These are phyloP conservation scores for Spinellus fusiger DNA, from an alignment of 192 early-diverging fungal species.

Conservation along the genomic window DNA sequence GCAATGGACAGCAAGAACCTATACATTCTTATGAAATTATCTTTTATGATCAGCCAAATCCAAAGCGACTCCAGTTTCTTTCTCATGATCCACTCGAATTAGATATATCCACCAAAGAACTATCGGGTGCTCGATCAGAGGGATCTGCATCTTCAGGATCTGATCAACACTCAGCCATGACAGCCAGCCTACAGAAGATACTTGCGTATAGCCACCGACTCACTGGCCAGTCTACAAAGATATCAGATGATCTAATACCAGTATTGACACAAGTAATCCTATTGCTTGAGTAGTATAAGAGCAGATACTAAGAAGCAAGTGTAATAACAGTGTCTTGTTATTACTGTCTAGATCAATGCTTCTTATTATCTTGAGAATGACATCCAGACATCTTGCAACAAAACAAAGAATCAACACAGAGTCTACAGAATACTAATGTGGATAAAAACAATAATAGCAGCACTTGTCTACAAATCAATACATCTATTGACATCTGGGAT, in stretches of 20 bases:
- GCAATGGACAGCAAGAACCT: slow-evolving; percentile 2
- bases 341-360: slow-evolving; percentile 62
- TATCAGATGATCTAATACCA: slow-evolving; percentile 24
- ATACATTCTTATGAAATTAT: slow-evolving; percentile 37
- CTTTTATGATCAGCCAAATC: slow-evolving; percentile 54
- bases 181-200: slow-evolving; percentile 28
- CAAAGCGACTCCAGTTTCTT: slow-evolving; percentile 55
- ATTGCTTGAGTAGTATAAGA: not conserved
- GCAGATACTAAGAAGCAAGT: not conserved
- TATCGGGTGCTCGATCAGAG: not conserved
- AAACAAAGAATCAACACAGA: not conserved
- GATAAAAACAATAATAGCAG: no score
- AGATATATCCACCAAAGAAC: slow-evolving; percentile 47
- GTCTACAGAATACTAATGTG: not conserved
- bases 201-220: slow-evolving; percentile 20
- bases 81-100: slow-evolving; percentile 60
- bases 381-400: slow-evolving; percentile 18
- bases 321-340: no score
- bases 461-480: no score
- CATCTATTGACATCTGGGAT: no score
- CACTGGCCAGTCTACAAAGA: not conserved
- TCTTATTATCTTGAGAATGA: slow-evolving; percentile 52
- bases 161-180: not conserved
- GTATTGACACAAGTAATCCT: slow-evolving; percentile 53
- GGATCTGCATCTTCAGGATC: not conserved